Percentiles rank a stretch among this genome's conserved stretches.
phyloP scores from a whole-genome alignment of 164 flowering plant genomes.

The Akebia trifoliata region DNA sequence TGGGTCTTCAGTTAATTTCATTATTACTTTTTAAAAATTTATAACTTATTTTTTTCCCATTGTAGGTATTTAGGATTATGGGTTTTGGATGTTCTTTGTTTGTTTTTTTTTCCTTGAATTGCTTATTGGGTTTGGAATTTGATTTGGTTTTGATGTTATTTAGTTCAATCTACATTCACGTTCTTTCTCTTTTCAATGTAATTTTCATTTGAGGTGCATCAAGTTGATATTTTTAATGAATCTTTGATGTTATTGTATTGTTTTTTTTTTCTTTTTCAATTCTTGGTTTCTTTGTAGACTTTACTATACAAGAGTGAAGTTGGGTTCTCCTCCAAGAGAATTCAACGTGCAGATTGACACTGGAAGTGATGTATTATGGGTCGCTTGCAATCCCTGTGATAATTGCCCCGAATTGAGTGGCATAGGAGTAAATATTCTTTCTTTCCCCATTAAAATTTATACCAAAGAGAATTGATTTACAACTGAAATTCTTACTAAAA shows the following conservation, averaged over 20 bases:
- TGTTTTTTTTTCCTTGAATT: too few relatives aligned
- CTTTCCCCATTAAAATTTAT: background rate
- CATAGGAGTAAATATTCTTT: conserved; percentile 45
- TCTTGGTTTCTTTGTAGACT: conserved; percentile 38
- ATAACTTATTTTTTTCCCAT: too few relatives aligned
- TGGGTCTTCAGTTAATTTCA: too few relatives aligned
- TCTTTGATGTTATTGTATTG: background rate
- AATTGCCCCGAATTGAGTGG: conserved; percentile 78
- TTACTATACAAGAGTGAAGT: conserved; percentile 58
- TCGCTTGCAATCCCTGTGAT: conserved; percentile 60
- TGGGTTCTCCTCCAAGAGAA: conserved; percentile 77
- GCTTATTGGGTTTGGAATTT: too few relatives aligned
- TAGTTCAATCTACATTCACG: background rate
- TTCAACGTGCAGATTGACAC: conserved; percentile 88
- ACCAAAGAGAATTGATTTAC: background rate
- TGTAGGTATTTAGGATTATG: too few relatives aligned
- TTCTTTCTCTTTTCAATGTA: background rate
- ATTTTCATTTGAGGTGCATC: too few relatives aligned
- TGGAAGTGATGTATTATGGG: conserved; percentile 95
- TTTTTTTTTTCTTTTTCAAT: background rate
- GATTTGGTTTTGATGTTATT: too few relatives aligned
- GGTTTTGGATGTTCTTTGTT: too few relatives aligned
- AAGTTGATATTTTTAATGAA: too few relatives aligned
- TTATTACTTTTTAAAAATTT: too few relatives aligned
- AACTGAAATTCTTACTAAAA: background rate